These are phyloP conservation scores for Eugenia klotzschiana DNA, from an alignment of 441 rosid genomes.

Conservation along the genomic window DNA sequence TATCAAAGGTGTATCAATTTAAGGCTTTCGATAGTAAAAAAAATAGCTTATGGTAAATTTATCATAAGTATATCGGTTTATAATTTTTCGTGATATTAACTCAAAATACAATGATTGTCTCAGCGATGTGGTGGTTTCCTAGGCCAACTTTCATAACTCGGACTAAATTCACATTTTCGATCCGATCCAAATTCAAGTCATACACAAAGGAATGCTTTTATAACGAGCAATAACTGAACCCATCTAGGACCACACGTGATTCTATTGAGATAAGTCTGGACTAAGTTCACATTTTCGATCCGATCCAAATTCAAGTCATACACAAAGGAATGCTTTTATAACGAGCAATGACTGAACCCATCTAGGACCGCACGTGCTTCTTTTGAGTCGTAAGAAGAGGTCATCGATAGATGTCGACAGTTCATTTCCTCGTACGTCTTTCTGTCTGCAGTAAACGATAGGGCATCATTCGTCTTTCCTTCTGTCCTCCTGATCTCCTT, in stretches of 20 bases:
- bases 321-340: neutral
- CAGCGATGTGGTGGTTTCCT: neutral
- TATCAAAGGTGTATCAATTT: too few species aligned
- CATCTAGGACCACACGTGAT: neutral
- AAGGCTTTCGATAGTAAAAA: too few species aligned
- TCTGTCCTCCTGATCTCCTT: neutral
- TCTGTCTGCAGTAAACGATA: too few species aligned
- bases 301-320: neutral
- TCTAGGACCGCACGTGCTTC: neutral
- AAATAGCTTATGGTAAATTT: too few species aligned
- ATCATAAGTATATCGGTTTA: too few species aligned
- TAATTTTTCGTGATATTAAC: too few species aligned
- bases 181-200: neutral
- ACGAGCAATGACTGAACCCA: neutral
- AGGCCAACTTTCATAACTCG: neutral
- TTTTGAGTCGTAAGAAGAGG: neutral
- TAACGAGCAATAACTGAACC: neutral
- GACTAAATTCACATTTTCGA: neutral
- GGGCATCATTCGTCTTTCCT: neutral
- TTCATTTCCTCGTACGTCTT: too few species aligned
- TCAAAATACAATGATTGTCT: too few species aligned
- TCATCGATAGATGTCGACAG: neutral
- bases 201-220: neutral
- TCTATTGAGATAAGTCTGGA: neutral
- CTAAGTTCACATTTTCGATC: neutral